Conservation (phyloP, 179 eudicot genomes). For the Camellia oleifera region DNA sequence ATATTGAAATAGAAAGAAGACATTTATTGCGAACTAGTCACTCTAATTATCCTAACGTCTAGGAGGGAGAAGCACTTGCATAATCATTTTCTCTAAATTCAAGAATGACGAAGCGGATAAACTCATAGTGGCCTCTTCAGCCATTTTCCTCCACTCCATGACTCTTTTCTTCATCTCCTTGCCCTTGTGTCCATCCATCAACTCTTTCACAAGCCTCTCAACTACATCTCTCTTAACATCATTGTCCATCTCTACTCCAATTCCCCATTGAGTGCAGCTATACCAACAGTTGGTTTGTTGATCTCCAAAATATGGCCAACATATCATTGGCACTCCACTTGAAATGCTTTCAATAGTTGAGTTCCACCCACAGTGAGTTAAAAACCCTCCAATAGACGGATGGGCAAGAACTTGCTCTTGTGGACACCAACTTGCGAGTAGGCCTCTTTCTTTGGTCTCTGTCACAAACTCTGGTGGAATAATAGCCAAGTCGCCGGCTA, state of each 20-base stretch:
- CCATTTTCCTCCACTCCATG: constrained; percentile 6
- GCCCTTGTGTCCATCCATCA: constrained; percentile 15
- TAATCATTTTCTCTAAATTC: constrained; percentile 1
- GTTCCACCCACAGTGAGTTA: constrained; percentile 17
- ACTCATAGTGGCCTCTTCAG: not conserved
- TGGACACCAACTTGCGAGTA: constrained; percentile 10
- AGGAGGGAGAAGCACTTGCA: not conserved
- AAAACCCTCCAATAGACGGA: not conserved
- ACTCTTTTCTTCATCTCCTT: constrained; percentile 11
- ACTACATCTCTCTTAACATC: constrained; percentile 14
- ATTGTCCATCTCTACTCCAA: constrained; percentile 13
- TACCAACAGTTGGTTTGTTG: constrained; percentile 19
- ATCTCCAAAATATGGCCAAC: constrained; percentile 11
- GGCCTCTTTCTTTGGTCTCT: not conserved
- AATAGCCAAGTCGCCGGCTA: not conserved
- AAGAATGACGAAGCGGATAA: not conserved
- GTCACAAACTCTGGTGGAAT: constrained; percentile 8
- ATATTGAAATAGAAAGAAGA: no score
- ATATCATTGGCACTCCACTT: constrained; percentile 12
- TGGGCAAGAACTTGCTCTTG: constrained; percentile 1
- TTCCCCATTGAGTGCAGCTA: not conserved
- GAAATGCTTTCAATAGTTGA: not conserved
- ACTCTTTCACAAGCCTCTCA: not conserved
- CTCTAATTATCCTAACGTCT: not conserved
- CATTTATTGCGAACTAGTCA: no score